Conservation (phyloP, 177 flowering plant genomes). For the Vitis hybrid region DNA sequence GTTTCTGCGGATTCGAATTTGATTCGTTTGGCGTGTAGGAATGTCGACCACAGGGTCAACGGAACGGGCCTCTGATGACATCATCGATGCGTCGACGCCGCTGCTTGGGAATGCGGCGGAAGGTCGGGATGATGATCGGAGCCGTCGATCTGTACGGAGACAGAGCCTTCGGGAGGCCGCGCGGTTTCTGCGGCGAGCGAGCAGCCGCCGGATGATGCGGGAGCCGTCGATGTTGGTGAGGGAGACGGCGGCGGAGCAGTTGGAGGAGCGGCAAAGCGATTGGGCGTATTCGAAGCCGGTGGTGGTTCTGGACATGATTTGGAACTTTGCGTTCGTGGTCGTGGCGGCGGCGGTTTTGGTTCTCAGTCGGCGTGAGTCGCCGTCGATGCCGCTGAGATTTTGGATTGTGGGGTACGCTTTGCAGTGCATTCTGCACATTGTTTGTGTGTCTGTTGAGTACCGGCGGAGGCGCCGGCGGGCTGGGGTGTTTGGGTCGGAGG, state of each 20-base stretch:
- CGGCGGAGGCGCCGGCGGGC: slow-evolving; percentile 18
- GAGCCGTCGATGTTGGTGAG: slow-evolving; percentile 36
- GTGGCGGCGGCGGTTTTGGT: slow-evolving; percentile 24
- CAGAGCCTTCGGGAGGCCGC: slow-evolving; percentile 44
- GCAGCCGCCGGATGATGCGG: slow-evolving; percentile 30
- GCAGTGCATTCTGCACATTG: slow-evolving; percentile 40
- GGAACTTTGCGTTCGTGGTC: slow-evolving; percentile 38
- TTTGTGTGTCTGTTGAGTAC: slow-evolving; percentile 38
- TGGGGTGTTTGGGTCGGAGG: neutral
- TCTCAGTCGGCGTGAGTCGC: slow-evolving; percentile 27
- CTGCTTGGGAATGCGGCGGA: slow-evolving; percentile 30
- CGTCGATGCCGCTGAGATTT: slow-evolving; percentile 37
- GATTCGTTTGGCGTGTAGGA: neutral
- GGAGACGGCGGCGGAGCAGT: slow-evolving; percentile 44
- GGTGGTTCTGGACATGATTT: slow-evolving; percentile 38
- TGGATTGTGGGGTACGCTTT: slow-evolving; percentile 43
- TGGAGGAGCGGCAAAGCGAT: slow-evolving; percentile 47
- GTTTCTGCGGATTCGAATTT: neutral
- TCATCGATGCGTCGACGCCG: slow-evolving; percentile 45
- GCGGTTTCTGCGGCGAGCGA: slow-evolving; percentile 33
- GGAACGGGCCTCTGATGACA: slow-evolving; percentile 26
- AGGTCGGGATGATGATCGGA: slow-evolving; percentile 20
- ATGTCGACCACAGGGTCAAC: slow-evolving; percentile 14
- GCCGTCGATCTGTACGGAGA: slow-evolving; percentile 19
- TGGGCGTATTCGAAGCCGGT: slow-evolving; percentile 52